Evolutionary conservation across 331 rosid species (phyloP).

Genomic region (Dryas integrifolia): DNA sequence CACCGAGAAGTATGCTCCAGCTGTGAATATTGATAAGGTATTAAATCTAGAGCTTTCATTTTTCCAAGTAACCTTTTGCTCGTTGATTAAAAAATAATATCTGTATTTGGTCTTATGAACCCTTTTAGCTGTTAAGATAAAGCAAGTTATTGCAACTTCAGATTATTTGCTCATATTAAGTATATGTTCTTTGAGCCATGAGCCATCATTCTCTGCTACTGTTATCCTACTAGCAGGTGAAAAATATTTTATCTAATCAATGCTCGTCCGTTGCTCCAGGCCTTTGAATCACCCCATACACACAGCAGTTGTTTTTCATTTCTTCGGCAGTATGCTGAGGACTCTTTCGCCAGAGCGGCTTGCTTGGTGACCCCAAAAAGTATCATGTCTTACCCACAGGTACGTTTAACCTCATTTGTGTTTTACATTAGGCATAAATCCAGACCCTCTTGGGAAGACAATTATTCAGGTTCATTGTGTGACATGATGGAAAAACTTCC

Average conservation of each 20-base stretch:
- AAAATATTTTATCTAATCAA: conserved; percentile 14
- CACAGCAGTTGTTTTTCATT: conserved; percentile 68
- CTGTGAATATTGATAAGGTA: conserved; percentile 94
- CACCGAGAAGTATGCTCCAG: conserved; percentile 79
- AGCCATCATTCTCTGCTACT: conserved; percentile 1
- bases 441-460: neutral
- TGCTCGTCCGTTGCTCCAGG: conserved; percentile 46
- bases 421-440: neutral
- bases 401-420: conserved; percentile 32
- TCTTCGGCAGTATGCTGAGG: conserved; percentile 94
- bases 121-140: conserved; percentile 1
- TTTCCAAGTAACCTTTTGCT: conserved; percentile 6
- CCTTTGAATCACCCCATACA: conserved; percentile 90
- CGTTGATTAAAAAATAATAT: neutral
- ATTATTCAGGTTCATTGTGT: neutral
- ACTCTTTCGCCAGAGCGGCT: conserved; percentile 81
- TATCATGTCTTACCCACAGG: conserved; percentile 94
- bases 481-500: neutral
- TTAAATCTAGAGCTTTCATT: conserved; percentile 1
- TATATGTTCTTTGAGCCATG: neutral
- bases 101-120: conserved; percentile 9
- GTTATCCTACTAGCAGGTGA: neutral
- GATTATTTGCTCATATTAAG: neutral
- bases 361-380: conserved; percentile 85
- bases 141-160: neutral